phyloP scores from a whole-genome alignment of 1,284 basidiomycete genomes.

The Gomphus sp. region DNA sequence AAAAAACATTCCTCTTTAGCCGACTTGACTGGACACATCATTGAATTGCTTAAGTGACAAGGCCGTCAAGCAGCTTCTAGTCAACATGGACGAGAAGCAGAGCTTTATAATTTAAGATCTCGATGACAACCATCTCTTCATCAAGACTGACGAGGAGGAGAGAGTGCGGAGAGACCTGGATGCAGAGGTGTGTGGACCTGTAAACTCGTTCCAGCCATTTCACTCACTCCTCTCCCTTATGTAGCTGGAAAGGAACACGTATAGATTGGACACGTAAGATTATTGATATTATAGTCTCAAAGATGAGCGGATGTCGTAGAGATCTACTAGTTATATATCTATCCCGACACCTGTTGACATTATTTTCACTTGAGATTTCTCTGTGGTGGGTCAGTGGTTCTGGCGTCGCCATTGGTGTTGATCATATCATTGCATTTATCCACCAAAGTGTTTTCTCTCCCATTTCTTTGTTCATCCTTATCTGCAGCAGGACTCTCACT shows the following conservation, averaged over 20 bases:
- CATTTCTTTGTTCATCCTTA: too few species aligned
- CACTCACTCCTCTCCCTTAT: background rate
- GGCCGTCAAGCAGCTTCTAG: conserved; percentile 83
- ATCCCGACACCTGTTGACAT: too few species aligned
- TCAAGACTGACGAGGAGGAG: conserved; percentile 75
- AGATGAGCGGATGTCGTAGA: background rate
- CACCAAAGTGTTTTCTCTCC: too few species aligned
- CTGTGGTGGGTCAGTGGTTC: too few species aligned
- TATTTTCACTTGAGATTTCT: too few species aligned
- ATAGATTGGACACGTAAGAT: conserved; percentile 14
- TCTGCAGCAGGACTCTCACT: too few species aligned
- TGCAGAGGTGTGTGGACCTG: conserved; percentile 48
- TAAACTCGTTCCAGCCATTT: background rate
- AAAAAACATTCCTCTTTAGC: background rate
- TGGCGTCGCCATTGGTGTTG: too few species aligned
- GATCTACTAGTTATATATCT: background rate
- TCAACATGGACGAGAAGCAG: conserved; percentile 71
- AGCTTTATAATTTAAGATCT: conserved; percentile 82
- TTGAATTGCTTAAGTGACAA: conserved; percentile 49
- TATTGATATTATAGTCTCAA: background rate
- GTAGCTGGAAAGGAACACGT: conserved; percentile 20
- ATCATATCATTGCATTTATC: too few species aligned
- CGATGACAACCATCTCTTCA: conserved; percentile 77
- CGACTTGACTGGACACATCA: background rate
- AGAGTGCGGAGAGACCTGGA: conserved; percentile 66